Conservation (phyloP, 345 rosid species). For the Eutrema heterophyllum region DNA sequence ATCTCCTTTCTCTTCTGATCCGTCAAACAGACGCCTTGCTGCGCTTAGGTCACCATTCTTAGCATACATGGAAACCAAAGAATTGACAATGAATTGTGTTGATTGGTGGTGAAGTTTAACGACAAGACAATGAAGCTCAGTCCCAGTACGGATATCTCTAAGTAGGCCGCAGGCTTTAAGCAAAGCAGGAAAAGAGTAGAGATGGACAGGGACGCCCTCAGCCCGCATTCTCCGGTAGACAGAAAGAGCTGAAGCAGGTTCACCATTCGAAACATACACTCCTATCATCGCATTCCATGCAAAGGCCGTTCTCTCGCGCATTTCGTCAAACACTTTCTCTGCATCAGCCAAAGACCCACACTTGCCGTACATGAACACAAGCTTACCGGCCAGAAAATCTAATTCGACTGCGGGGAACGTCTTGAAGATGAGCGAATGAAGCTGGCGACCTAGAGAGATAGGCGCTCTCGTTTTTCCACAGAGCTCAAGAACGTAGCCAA, state of each 20-base stretch:
- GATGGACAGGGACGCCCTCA: constrained; percentile 47
- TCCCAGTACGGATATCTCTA: constrained; percentile 38
- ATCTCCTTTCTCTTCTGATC: constrained; percentile 43
- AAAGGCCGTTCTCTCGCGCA: constrained; percentile 52
- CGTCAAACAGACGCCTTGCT: constrained; percentile 60
- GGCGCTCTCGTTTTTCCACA: constrained; percentile 40
- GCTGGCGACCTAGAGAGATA: constrained; percentile 44
- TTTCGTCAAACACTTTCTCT: constrained; percentile 56
- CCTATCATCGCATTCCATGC: constrained; percentile 84
- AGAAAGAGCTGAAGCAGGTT: constrained; percentile 46
- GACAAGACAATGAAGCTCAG: constrained; percentile 58
- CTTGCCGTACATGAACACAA: constrained; percentile 68
- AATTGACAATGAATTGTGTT: constrained; percentile 46
- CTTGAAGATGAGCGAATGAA: constrained; percentile 54
- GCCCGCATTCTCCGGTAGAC: constrained; percentile 47
- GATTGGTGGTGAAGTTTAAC: constrained; percentile 47
- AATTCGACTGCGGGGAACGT: constrained; percentile 17
- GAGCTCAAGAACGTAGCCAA: constrained; percentile 44
- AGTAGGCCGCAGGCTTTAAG: constrained; percentile 60
- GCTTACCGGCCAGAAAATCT: constrained; percentile 53
- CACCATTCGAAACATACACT: constrained; percentile 50
- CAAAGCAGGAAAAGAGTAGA: constrained; percentile 51
- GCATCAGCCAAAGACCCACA: constrained; percentile 52
- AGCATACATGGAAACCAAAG: constrained; percentile 76
- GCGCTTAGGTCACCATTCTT: constrained; percentile 56